A percentile compares a stretch with the other conserved stretches of the same genome.
Conservation (phyloP, 345 rosid species). For the Gossypium rotundifolium region DNA sequence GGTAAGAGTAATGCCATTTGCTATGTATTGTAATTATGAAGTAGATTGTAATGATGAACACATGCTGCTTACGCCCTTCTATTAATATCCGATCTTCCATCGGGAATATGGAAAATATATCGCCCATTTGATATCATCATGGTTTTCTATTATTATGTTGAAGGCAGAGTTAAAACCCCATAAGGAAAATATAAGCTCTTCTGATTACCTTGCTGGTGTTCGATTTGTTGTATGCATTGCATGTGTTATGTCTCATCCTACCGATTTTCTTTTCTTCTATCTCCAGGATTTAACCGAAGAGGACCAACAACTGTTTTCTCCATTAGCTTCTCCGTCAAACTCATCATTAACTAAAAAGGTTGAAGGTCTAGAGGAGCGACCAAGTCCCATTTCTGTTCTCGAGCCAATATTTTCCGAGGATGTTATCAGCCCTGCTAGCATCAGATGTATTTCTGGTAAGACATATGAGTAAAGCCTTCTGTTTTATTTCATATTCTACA, state of each 20-base stretch:
- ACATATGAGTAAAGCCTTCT: conserved; percentile 1
- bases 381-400: conserved; percentile 91
- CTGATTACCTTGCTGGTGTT: not conserved
- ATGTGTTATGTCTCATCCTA: not conserved
- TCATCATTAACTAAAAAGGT: conserved; percentile 31
- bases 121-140: not conserved
- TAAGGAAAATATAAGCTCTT: not conserved
- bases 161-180: conserved; percentile 1
- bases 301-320: conserved; percentile 33
- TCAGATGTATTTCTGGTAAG: conserved; percentile 52
- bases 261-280: conserved; percentile 3
- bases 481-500: not conserved
- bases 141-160: not conserved
- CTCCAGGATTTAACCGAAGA: conserved; percentile 41
- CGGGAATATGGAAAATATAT: not conserved
- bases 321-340: conserved; percentile 38
- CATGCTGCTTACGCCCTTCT: not conserved
- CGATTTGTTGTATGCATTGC: conserved; percentile 11
- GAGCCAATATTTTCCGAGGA: conserved; percentile 66
- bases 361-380: conserved; percentile 55
- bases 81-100: not conserved
- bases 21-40: conserved; percentile 2
- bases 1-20: conserved; percentile 27
- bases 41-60: not conserved
- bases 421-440: conserved; percentile 54